Evolutionary conservation across 495 filamentous ascomycete genomes (phyloP).

Genomic region (Niebla homalea): DNA sequence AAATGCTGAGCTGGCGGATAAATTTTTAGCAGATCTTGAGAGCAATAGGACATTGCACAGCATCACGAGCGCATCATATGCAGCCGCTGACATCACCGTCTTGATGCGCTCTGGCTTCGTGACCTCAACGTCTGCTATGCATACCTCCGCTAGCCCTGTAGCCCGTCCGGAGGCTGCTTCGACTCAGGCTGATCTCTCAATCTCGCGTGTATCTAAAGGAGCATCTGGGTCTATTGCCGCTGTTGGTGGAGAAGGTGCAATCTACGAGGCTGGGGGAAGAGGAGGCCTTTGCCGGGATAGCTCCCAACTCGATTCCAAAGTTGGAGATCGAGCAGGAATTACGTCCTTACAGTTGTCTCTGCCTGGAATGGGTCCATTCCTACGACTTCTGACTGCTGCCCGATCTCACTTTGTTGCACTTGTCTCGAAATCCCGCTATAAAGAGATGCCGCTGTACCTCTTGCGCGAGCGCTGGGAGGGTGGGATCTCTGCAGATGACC

Average conservation of each 20-base stretch:
- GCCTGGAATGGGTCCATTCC: conserved; percentile 59
- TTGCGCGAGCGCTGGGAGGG: conserved; percentile 76
- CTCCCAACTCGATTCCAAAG: conserved; percentile 3
- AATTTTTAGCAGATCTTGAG: conserved; percentile 41
- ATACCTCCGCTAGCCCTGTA: conserved; percentile 33
- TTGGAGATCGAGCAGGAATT: conserved; percentile 9
- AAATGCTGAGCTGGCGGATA: conserved; percentile 37
- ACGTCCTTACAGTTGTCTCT: conserved; percentile 47
- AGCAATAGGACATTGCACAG: conserved; percentile 39
- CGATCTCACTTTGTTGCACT: conserved; percentile 53
- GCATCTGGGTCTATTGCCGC: conserved; percentile 52
- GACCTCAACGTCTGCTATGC: conserved; percentile 36
- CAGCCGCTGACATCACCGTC: conserved; percentile 36
- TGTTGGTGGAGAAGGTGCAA: conserved; percentile 44
- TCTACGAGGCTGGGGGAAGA: conserved; percentile 42
- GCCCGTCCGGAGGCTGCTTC: conserved; percentile 37
- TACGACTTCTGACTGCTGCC: conserved; percentile 54
- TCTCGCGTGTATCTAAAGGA: conserved; percentile 40
- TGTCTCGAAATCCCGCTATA: conserved; percentile 47
- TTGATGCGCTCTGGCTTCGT: conserved; percentile 64
- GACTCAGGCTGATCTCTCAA: conserved; percentile 31
- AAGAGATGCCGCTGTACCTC: conserved; percentile 51
- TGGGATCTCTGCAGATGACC: conserved; percentile 46
- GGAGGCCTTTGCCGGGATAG: conserved; percentile 12
- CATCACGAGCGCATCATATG: conserved; percentile 35